Base-by-base conservation (phyloP, 495 filamentous ascomycete species). In the Endocarpon pusillum region DNA sequence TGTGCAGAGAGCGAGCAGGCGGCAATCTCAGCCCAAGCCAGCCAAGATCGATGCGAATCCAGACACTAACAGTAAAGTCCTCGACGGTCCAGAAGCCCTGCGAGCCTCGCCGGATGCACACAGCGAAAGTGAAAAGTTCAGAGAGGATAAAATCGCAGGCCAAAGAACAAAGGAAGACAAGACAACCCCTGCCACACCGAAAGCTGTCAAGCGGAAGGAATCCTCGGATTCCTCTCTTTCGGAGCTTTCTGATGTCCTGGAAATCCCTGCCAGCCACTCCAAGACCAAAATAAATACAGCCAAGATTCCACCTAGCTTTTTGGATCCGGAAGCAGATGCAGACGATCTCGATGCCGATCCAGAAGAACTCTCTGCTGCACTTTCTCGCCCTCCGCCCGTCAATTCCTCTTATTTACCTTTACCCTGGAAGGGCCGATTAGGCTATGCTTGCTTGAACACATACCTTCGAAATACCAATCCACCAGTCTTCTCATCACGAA, bases 391-490 rank as follows among this genome's bases (percentile, higher is more conserved):
- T 7, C 82, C 82, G 17, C 72, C 84, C 3, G 76, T 92, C 17
- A 78, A 94, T 47, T 93, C 82, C 47, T 71, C 69, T 43, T 84
- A 83, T 47, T 62, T 94, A 11, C 89, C 87, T 2, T 54, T 94
- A 11, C 87, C 83, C 0, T 94, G 87, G 87, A 89, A 84, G 60
- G 89, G 87, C 1, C 66, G 87, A 23, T 53, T 94, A 38, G 86
- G 87, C 29, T 94, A 89, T 66, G 82, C 85, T 16, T 93, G 83
- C 48, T 62, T 97, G 16, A 87, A 87, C 51, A 96, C 86, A 0
- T 94, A 97, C 52, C 71, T 97, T 3, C 80, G 89, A 25, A 69
- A 70, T 33, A 76, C 83, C 0, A 87, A 78, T 40, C 81, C 83
- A 11, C 73, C 87, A 0, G 73, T 94, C 7, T 96, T 94, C 56